These are phyloP conservation scores for Botrytis porri DNA, from an alignment of 2,329 filamentous ascomycete genomes.

Conservation along the genomic window DNA sequence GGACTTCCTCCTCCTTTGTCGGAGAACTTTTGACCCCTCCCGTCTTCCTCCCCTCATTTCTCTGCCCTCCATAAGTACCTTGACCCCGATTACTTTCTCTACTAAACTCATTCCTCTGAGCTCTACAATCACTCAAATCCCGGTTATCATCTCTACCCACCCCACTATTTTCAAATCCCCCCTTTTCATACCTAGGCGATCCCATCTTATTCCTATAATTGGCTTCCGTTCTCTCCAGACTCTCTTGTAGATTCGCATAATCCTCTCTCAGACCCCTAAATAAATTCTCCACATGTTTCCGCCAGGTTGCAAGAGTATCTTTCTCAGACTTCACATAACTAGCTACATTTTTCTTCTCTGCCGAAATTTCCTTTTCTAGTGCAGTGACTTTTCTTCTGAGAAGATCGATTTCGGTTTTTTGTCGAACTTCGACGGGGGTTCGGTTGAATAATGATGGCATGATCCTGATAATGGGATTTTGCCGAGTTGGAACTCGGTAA, in stretches of 20 bases:
- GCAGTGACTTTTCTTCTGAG: background rate
- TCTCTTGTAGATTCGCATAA: background rate
- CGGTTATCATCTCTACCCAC: background rate
- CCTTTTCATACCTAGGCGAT: background rate
- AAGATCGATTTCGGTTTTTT: background rate
- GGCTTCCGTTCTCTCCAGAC: background rate
- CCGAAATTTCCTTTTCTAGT: background rate
- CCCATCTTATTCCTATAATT: background rate
- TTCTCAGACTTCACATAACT: background rate
- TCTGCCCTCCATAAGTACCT: no score
- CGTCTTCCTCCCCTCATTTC: background rate
- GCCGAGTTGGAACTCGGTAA: background rate
- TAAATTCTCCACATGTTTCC: background rate
- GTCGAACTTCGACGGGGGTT: background rate
- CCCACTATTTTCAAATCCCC: background rate
- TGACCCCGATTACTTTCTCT: background rate
- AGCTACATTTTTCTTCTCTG: background rate
- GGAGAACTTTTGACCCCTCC: no score
- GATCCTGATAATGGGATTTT: background rate
- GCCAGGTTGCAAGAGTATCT: background rate
- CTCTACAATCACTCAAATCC: background rate
- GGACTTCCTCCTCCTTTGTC: background rate
- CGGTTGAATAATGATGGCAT: background rate
- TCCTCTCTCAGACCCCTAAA: background rate
- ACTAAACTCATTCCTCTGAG: background rate